Base-by-base conservation (phyloP, 306 rosid genomes). In the Dryas alaskensis region DNA sequence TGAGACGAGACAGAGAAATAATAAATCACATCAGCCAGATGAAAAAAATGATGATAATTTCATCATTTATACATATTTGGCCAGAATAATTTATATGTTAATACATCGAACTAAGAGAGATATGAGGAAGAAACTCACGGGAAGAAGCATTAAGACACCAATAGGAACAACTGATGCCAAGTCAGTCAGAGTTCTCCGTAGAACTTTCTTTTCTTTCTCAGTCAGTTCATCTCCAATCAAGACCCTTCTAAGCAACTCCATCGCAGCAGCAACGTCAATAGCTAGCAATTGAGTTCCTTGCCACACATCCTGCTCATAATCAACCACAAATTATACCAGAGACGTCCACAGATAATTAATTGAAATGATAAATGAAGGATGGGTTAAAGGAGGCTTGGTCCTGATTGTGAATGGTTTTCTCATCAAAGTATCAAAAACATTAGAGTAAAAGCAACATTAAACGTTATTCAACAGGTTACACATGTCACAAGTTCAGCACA, bases 241-340 rank as follows among this genome's bases (percentile, higher is more conserved):
- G 75, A 83, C 57, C 83, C 99, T 90, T 84, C 92, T 87, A 76
- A 94, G 69, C 80, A 92, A 90, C 14, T 82, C 96, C 72, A 60
- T 81, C 59, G 97, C 92, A 79, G 89, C 92, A 76, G 82, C 90
- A 78, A 87, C 89, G 16, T 94, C 99, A 69, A 92, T 83, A 71
- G 96, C 99, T 19, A 94, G 84, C 72, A 94, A 94, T 69, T 92
- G 99, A 60, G 99, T 94, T 80, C 99, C 99, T 86, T 94, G 99
- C 97, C 89, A 92, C 60, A 94, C 96, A 88, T 92, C 97, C 99
- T 94, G 89, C 79, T 67, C 72, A 19, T 25, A 69, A 79, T 61
- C 22, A 31, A 31, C 37, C 37, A 31, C 37, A 31, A 31, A 31
- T 31, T 31, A 31, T 31, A 31, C 2, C 3, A 1, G 37, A 31